phyloP scores from a whole-genome alignment of 306 rosid genomes.

The Trichosanthes cucumerina region DNA sequence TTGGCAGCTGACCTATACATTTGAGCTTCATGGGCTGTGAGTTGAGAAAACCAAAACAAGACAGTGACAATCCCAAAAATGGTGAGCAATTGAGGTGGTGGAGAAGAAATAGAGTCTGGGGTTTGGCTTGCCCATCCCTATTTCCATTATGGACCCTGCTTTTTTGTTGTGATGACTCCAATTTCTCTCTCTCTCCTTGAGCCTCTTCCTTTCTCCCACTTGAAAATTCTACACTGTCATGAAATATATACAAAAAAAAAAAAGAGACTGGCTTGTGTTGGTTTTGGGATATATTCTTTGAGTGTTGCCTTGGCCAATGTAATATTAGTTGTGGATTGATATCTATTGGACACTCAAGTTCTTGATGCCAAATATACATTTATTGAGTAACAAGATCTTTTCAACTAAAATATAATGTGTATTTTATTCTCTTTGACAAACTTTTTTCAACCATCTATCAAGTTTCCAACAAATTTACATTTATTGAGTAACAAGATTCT shows the following conservation, averaged over 20 bases:
- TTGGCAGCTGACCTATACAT: slow-evolving; percentile 21
- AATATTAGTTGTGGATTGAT: slow-evolving; percentile 21
- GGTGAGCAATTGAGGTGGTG: slow-evolving; percentile 42
- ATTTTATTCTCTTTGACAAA: background rate
- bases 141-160: slow-evolving; percentile 67
- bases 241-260: background rate
- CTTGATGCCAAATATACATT: slow-evolving; percentile 15
- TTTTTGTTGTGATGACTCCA: slow-evolving; percentile 49
- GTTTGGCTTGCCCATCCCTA: slow-evolving; percentile 41
- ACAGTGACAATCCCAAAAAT: slow-evolving; percentile 54
- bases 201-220: background rate
- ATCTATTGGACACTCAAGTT: slow-evolving; percentile 21
- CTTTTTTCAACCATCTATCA: background rate
- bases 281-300: slow-evolving; percentile 73
- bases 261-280: slow-evolving; percentile 22
- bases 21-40: slow-evolving; percentile 34
- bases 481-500: no score
- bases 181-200: slow-evolving; percentile 20
- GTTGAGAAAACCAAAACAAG: slow-evolving; percentile 51
- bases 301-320: slow-evolving; percentile 34
- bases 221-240: background rate
- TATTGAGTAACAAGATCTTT: background rate
- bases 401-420: background rate
- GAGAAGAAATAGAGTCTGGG: slow-evolving; percentile 41
- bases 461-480: no score